phyloP scores from a whole-genome alignment of 176 grass and related monocot genomes.

The Ananas comosus region DNA sequence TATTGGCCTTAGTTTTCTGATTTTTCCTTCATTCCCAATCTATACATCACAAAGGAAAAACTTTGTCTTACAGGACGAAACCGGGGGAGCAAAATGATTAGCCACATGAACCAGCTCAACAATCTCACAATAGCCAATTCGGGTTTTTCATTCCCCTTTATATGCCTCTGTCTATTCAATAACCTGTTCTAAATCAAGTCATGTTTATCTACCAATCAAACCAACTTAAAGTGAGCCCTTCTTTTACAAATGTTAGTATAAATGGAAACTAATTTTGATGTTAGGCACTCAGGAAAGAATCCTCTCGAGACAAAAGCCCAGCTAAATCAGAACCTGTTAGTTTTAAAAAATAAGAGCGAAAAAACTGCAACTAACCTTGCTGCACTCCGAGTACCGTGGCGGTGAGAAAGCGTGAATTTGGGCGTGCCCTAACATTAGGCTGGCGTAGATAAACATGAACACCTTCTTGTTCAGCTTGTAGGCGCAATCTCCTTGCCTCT shows the following conservation, averaged over 20 bases:
- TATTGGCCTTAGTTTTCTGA: no score
- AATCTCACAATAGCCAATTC: neutral
- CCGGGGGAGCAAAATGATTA: neutral
- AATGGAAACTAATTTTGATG: no score
- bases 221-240: no score
- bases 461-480: conserved; percentile 74
- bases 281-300: no score
- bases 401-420: conserved; percentile 86
- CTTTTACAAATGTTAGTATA: no score
- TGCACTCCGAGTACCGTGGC: conserved; percentile 87
- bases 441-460: conserved; percentile 54
- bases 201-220: no score
- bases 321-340: neutral
- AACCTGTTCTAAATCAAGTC: no score
- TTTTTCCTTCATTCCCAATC: no score
- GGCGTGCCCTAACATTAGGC: conserved; percentile 58
- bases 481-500: conserved; percentile 61
- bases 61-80: neutral
- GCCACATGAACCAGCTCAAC: neutral
- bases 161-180: no score
- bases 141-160: neutral
- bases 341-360: conserved; percentile 10
- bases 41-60: no score
- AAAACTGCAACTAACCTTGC: conserved; percentile 46
- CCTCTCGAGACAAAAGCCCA: no score